These are phyloP conservation scores for Colletotrichum agaves DNA, from an alignment of 2,329 filamentous ascomycete genomes.

Conservation along the genomic window DNA sequence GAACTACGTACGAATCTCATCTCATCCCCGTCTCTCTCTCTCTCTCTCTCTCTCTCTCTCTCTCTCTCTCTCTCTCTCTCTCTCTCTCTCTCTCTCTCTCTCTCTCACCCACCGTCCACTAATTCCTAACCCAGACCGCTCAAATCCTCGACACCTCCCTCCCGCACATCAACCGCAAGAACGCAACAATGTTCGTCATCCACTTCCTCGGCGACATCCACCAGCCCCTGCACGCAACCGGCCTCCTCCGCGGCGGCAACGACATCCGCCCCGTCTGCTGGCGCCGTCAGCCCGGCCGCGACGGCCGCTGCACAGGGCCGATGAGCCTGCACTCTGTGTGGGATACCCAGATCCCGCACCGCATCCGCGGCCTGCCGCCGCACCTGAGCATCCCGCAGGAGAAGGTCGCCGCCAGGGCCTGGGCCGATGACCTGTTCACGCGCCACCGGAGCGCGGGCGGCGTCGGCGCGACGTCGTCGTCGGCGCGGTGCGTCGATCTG, in stretches of 20 bases:
- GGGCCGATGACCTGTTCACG: slow-evolving; percentile 25
- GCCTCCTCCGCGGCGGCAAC: slow-evolving; percentile 38
- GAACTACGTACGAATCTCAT: slow-evolving; percentile 26
- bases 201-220: slow-evolving; percentile 39
- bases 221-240: slow-evolving; percentile 38
- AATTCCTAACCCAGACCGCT: slow-evolving; percentile 2
- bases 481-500: slow-evolving; percentile 31
- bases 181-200: slow-evolving; percentile 39
- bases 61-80: background rate
- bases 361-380: slow-evolving; percentile 30
- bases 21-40: background rate
- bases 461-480: background rate
- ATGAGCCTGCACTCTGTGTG: slow-evolving; percentile 37
- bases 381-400: slow-evolving; percentile 25
- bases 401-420: slow-evolving; percentile 29
- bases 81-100: background rate
- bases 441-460: slow-evolving; percentile 23
- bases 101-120: background rate
- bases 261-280: slow-evolving; percentile 38
- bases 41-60: background rate
- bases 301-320: slow-evolving; percentile 30
- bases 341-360: slow-evolving; percentile 37
- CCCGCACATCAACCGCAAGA: slow-evolving; percentile 44
- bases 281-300: slow-evolving; percentile 20
- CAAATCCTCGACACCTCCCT: slow-evolving; percentile 35